Base-by-base conservation (phyloP, 2,329 filamentous ascomycete genomes). In the Calonectria pauciramosa region DNA sequence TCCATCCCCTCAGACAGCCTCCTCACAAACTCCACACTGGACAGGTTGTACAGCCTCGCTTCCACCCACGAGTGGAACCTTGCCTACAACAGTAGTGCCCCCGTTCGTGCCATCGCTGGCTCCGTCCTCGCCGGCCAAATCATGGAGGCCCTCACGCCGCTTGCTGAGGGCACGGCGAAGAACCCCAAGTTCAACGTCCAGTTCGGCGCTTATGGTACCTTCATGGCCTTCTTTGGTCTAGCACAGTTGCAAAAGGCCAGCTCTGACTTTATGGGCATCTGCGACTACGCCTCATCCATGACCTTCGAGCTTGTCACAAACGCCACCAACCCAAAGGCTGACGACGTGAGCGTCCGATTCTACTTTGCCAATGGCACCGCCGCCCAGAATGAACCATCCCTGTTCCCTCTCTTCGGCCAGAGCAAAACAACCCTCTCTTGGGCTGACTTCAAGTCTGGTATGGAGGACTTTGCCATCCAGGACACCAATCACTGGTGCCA, bases 261-360 rank as follows among this genome's bases (percentile, higher is more conserved):
- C 73, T 78, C 85, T 1, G 87, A 94, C 83, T 98, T 98, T 87
- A 92, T 87, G 73, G 94, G 94, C 70, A 87, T 98, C 16, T 92
- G 93, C n/a, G 93, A 96, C 86, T 98, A 98, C 81, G 95, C 95
- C 7, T 94, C 93, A 3, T 92, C 92, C 77, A 95, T 98, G 91
- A 89, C 89, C 8, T 96, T 97, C 83, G 96, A 98, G 87, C 86
- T 93, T 28, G 87, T 92, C 69, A 91, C 91, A 77, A 85, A 90
- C 89, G 86, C 86, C 4, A 88, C 85, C 16, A 78, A 82, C 82
- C 90, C 92, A 14, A 76, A 80, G 72, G 51, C 65, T 38, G 79
- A 87, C 36, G 88, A 91, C 68, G 86, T 93, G 76, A 87, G 84
- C 14, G 90, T 93, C 23, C 90, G 91, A 78, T 93, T 93, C 86